Evolutionary conservation across 495 filamentous ascomycete species (phyloP).

Genomic region (Tuber umbilicatum): DNA sequence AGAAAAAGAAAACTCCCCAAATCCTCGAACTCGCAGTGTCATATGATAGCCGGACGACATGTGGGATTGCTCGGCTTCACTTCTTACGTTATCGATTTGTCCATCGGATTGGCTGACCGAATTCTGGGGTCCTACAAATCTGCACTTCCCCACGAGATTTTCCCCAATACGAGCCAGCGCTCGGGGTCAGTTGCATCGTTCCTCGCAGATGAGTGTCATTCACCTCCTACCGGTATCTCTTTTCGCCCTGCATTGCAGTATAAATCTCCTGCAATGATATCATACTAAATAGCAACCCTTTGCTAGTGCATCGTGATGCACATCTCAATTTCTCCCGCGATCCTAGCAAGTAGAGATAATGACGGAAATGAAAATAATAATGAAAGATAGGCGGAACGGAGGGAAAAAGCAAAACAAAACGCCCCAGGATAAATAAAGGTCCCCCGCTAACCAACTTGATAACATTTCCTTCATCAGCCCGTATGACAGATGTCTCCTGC

Average conservation of each 20-base stretch:
- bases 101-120: neutral
- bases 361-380: neutral
- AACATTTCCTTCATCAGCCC: neutral
- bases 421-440: conserved; percentile 7
- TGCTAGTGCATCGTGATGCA: neutral
- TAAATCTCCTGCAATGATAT: neutral
- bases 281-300: neutral
- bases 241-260: neutral
- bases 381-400: conserved; percentile 6
- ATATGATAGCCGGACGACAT: neutral
- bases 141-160: neutral
- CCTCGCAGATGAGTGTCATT: neutral
- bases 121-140: conserved; percentile 5
- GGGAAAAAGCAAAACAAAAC: conserved; percentile 16
- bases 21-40: neutral
- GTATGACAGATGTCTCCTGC: neutral
- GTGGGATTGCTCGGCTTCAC: neutral
- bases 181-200: neutral
- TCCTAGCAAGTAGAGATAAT: neutral
- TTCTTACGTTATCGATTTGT: conserved; percentile 3
- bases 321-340: neutral
- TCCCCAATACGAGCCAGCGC: neutral
- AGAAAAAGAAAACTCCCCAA: neutral
- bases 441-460: neutral
- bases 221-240: neutral